A percentile compares a stretch with the other conserved stretches of the same genome.
Conservation (phyloP, 768 basidiomycete genomes). For the Tricholoma sp. region DNA sequence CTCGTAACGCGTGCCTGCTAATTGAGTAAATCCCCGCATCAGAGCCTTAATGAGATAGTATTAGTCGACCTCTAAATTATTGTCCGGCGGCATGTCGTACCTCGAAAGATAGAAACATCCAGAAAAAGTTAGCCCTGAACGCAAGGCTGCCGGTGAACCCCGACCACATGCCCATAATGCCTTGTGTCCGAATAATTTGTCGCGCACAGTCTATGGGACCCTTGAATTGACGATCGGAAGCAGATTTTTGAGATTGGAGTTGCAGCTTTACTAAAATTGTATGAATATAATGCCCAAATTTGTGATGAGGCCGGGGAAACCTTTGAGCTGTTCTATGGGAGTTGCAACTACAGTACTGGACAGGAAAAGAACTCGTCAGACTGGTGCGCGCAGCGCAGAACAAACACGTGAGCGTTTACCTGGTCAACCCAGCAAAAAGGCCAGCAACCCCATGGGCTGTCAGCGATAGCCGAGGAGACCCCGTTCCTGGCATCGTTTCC, state of each 20-base stretch:
- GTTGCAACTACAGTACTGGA: conserved; percentile 64
- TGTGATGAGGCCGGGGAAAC: conserved; percentile 22
- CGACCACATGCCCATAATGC: conserved; percentile 64
- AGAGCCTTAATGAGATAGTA: conserved; percentile 33
- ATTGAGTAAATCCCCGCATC: conserved; percentile 52
- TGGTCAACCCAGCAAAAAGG: conserved; percentile 64
- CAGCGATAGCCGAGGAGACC: conserved; percentile 49
- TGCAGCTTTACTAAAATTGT: conserved; percentile 57
- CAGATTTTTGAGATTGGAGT: conserved; percentile 52
- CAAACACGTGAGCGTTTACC: conserved; percentile 30
- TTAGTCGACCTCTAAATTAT: background rate
- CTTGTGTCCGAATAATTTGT: conserved; percentile 59
- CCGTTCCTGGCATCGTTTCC: conserved; percentile 41
- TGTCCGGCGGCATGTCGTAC: conserved; percentile 21
- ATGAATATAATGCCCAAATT: conserved; percentile 51
- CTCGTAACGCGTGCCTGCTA: conserved; percentile 58
- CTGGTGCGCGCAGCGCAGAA: conserved; percentile 1
- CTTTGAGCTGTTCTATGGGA: conserved; percentile 77
- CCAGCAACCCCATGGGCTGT: conserved; percentile 64
- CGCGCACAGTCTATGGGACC: conserved; percentile 63
- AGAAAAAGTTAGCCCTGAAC: conserved; percentile 72
- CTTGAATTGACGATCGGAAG: conserved; percentile 52
- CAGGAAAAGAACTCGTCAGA: conserved; percentile 4
- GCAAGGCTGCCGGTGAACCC: conserved; percentile 71
- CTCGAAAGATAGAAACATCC: conserved; percentile 75